Evolutionary conservation across 441 rosid species (phyloP).

Genomic region (Isatis lusitanica): DNA sequence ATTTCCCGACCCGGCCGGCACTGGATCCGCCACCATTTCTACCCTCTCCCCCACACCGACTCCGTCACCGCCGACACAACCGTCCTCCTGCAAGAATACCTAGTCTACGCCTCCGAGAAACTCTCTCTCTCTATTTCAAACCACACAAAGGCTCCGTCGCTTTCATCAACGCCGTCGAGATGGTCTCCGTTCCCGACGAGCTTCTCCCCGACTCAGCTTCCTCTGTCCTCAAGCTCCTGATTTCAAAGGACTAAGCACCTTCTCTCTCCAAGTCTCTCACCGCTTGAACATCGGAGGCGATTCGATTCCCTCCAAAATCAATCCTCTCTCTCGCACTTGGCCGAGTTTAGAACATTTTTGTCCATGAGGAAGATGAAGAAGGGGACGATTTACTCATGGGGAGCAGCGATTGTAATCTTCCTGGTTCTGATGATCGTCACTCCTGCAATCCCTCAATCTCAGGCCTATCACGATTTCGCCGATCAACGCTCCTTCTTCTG

Average conservation of each 20-base stretch:
- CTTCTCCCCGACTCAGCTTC: slow-evolving; percentile 49
- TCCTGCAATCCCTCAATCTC: slow-evolving; percentile 77
- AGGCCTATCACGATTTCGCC: slow-evolving; percentile 87
- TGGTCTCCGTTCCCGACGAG: slow-evolving; percentile 49
- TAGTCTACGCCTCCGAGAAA: slow-evolving; percentile 39
- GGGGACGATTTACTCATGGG: slow-evolving; percentile 61
- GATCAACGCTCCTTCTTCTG: slow-evolving; percentile 81
- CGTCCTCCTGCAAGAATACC: slow-evolving; percentile 57
- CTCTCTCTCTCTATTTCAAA: slow-evolving; percentile 43
- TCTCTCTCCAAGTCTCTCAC: slow-evolving; percentile 44
- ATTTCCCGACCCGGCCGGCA: slow-evolving; percentile 53
- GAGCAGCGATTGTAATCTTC: slow-evolving; percentile 63
- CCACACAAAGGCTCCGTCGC: slow-evolving; percentile 49
- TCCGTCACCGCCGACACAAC: slow-evolving; percentile 49
- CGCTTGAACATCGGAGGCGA: slow-evolving; percentile 61
- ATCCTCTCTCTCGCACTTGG: slow-evolving; percentile 57
- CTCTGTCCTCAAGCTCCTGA: slow-evolving; percentile 39
- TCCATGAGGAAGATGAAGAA: slow-evolving; percentile 44
- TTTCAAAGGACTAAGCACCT: slow-evolving; percentile 44
- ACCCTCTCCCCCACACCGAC: slow-evolving; percentile 45
- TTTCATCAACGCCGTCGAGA: slow-evolving; percentile 55
- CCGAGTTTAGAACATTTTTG: not conserved
- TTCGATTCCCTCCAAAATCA: slow-evolving; percentile 36
- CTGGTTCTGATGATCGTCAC: slow-evolving; percentile 80
- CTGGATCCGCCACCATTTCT: slow-evolving; percentile 65